Evolutionary conservation across 257 asterid species (phyloP).

Genomic region (Solanum tarijense): DNA sequence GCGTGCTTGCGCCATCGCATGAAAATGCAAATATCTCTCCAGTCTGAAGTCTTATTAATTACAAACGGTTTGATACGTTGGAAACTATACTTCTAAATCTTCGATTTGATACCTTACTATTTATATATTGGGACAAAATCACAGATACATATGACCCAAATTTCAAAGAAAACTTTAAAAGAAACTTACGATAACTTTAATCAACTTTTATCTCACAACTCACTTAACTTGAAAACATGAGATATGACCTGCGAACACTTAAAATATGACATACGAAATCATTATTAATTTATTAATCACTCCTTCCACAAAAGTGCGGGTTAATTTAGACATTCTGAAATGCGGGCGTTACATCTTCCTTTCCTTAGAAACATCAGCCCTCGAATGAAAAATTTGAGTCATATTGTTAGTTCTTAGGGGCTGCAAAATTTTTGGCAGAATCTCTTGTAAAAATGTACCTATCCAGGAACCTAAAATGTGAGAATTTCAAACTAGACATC

Average conservation of each 20-base stretch:
- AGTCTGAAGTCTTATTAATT: no score
- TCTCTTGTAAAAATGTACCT: no score
- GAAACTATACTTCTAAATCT: neutral
- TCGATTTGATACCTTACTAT: no score
- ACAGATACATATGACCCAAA: neutral
- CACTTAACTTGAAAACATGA: neutral
- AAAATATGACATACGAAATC: no score
- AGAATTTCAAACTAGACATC: neutral
- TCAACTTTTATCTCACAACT: neutral
- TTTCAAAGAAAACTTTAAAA: neutral
- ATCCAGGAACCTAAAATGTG: neutral
- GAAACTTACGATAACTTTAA: neutral
- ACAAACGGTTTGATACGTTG: neutral
- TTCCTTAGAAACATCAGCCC: neutral
- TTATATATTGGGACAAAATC: neutral
- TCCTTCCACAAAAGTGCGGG: no score
- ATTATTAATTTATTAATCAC: no score
- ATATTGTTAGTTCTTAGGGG: neutral
- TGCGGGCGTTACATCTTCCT: neutral
- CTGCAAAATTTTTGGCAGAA: neutral
- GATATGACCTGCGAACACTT: neutral
- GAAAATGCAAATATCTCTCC: neutral
- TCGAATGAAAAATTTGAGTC: neutral
- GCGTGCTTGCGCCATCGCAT: neutral
- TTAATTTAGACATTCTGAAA: no score